These are phyloP conservation scores for Lavandula angustifolia DNA, from an alignment of 257 asterid species.

Conservation along the genomic window DNA sequence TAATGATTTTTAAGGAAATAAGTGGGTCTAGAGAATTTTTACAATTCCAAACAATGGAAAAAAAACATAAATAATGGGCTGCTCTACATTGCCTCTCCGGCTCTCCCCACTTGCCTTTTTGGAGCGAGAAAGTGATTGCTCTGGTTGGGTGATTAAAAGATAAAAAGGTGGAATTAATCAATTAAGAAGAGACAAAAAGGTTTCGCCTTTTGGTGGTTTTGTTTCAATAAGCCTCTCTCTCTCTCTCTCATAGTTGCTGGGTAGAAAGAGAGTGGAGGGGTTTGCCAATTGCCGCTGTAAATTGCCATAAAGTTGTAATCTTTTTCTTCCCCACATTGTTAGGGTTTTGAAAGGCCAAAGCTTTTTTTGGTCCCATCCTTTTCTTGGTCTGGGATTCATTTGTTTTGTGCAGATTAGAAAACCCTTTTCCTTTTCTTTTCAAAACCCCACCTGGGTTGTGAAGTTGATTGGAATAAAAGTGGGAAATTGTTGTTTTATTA, in stretches of 20 bases:
- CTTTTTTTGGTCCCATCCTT: too few relatives aligned
- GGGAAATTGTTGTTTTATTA: too few relatives aligned
- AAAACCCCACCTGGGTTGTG: too few relatives aligned
- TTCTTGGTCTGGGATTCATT: too few relatives aligned
- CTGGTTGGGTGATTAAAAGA: slow-evolving; percentile 21
- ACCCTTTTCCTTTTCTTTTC: too few relatives aligned
- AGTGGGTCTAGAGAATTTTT: neutral
- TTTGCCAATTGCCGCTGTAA: slow-evolving; percentile 34
- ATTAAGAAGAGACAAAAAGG: slow-evolving; percentile 38
- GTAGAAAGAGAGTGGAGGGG: slow-evolving; percentile 31
- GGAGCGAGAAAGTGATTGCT: slow-evolving; percentile 30
- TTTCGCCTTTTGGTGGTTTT: slow-evolving; percentile 37
- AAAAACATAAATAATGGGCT: slow-evolving; percentile 28
- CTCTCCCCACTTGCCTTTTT: slow-evolving; percentile 37
- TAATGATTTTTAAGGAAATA: too few relatives aligned
- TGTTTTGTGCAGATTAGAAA: too few relatives aligned
- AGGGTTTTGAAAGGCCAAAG: too few relatives aligned
- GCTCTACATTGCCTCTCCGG: too few relatives aligned
- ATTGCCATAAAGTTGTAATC: slow-evolving; percentile 30
- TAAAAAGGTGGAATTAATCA: slow-evolving; percentile 6
- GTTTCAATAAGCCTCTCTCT: slow-evolving; percentile 30
- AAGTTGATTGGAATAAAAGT: too few relatives aligned
- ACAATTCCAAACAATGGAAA: slow-evolving; percentile 26
- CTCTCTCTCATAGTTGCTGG: slow-evolving; percentile 15
- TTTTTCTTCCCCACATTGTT: slow-evolving; percentile 31